Percentiles rank a stretch among this genome's conserved stretches.
Evolutionary conservation across 2,329 filamentous ascomycete species (phyloP).

Genomic region (Daldinia eschscholtzii): DNA sequence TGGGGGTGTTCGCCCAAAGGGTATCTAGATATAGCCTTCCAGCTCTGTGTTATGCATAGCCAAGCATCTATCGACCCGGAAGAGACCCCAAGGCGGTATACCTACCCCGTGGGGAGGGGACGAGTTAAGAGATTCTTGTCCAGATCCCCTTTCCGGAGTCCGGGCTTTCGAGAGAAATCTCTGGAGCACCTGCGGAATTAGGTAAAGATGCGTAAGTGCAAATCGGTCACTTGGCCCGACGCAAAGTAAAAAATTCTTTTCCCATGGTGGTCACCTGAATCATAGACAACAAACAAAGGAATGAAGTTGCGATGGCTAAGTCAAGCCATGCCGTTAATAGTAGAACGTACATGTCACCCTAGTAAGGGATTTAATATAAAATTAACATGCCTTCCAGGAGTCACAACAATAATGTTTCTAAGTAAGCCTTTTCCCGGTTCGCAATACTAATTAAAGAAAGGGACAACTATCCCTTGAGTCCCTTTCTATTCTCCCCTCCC

Average conservation of each 20-base stretch:
- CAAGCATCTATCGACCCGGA: constrained; percentile 23
- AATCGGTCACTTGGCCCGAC: constrained; percentile 14
- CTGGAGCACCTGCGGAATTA: constrained; percentile 27
- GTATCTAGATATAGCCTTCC: constrained; percentile 24
- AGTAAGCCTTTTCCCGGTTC: neutral
- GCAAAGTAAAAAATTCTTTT: constrained; percentile 7
- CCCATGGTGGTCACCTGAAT: constrained; percentile 27
- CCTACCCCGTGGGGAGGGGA: constrained; percentile 26
- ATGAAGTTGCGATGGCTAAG: neutral
- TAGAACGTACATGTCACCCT: constrained; percentile 5
- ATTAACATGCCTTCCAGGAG: constrained; percentile 10
- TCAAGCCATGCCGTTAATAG: neutral
- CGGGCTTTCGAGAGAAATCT: constrained; percentile 17
- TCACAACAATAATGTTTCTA: neutral
- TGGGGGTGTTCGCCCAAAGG: constrained; percentile 6
- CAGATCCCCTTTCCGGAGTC: constrained; percentile 25
- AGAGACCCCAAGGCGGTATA: constrained; percentile 20
- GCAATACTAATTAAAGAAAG: constrained; percentile 9
- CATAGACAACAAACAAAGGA: constrained; percentile 4
- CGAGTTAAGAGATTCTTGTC: constrained; percentile 24
- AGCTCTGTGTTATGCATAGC: constrained; percentile 27
- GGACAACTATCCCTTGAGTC: neutral
- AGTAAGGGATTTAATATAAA: constrained; percentile 30
- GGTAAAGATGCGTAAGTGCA: constrained; percentile 22
- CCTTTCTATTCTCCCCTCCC: neutral